Evolutionary conservation across 176 grass and related monocot species (phyloP).

Genomic region (Triticum timopheevii): DNA sequence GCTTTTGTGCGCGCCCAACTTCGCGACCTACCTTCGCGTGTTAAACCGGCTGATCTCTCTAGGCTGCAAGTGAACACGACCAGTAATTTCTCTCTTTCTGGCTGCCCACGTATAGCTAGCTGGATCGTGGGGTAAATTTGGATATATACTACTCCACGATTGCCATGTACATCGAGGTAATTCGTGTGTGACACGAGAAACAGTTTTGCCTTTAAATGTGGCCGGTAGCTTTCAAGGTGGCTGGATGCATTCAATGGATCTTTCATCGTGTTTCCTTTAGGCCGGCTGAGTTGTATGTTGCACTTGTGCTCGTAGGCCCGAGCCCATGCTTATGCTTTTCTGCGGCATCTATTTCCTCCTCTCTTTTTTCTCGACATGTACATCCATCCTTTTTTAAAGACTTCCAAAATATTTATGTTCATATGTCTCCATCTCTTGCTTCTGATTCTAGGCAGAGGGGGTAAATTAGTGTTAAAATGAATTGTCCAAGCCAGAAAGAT

Average conservation of each 20-base stretch:
- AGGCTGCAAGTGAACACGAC: too few relatives aligned
- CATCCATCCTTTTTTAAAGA: neutral
- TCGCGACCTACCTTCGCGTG: neutral
- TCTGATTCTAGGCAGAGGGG: neutral
- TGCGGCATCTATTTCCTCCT: neutral
- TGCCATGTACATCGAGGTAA: too few relatives aligned
- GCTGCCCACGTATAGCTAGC: too few relatives aligned
- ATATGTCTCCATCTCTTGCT: neutral
- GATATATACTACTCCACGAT: too few relatives aligned
- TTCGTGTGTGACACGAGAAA: neutral
- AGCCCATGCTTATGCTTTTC: neutral
- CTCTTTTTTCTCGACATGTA: neutral
- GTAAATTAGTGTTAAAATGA: neutral
- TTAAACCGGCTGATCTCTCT: neutral
- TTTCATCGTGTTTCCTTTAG: constrained; percentile 39
- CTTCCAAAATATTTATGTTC: neutral
- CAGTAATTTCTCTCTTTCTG: neutral
- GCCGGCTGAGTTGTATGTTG: constrained; percentile 28
- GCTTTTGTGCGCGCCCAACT: neutral
- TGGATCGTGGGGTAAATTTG: neutral
- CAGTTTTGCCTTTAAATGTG: constrained; percentile 8
- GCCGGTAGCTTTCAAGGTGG: constrained; percentile 31
- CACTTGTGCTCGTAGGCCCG: neutral
- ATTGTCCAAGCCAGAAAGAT: neutral
- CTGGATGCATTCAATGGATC: constrained; percentile 29